Conservation (phyloP, 129 eudicot species). For the Artemisia argyi region DNA sequence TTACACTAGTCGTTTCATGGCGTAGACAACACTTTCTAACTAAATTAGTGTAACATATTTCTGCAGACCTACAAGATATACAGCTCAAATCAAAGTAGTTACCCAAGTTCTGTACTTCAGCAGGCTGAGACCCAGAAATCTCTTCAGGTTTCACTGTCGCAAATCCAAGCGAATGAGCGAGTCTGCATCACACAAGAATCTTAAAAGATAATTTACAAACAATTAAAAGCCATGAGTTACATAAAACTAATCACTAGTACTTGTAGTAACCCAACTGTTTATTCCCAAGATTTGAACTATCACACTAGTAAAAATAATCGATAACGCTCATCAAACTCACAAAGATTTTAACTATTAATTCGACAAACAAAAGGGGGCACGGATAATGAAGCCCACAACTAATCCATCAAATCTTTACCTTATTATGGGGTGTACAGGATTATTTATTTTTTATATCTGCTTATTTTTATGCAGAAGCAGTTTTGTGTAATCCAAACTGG, state of each 20-base stretch:
- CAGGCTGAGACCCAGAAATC: slow-evolving; percentile 83
- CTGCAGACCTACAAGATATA: slow-evolving; percentile 15
- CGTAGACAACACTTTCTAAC: not conserved
- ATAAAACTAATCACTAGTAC: too few species aligned
- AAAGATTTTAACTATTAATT: too few species aligned
- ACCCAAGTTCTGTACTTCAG: slow-evolving; percentile 92
- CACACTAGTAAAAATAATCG: too few species aligned
- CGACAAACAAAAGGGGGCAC: not conserved
- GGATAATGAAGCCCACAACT: slow-evolving; percentile 5
- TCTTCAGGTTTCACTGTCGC: slow-evolving; percentile 80
- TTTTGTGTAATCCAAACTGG: too few species aligned
- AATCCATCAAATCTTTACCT: slow-evolving; percentile 30
- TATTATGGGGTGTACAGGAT: not conserved
- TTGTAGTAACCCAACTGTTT: not conserved
- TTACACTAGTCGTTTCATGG: not conserved
- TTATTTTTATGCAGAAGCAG: too few species aligned
- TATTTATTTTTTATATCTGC: too few species aligned
- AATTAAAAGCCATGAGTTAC: slow-evolving; percentile 1
- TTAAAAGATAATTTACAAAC: not conserved
- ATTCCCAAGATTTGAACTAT: too few species aligned
- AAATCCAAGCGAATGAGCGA: slow-evolving; percentile 63
- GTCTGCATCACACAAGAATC: slow-evolving; percentile 44
- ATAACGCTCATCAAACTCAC: not conserved
- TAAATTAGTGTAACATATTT: not conserved
- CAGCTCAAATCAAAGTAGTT: slow-evolving; percentile 19